Percentiles rank a stretch among this genome's conserved stretches.
These are phyloP conservation scores for Digitaria exilis DNA, from an alignment of 202 grass and related monocot genomes.

Conservation along the genomic window DNA sequence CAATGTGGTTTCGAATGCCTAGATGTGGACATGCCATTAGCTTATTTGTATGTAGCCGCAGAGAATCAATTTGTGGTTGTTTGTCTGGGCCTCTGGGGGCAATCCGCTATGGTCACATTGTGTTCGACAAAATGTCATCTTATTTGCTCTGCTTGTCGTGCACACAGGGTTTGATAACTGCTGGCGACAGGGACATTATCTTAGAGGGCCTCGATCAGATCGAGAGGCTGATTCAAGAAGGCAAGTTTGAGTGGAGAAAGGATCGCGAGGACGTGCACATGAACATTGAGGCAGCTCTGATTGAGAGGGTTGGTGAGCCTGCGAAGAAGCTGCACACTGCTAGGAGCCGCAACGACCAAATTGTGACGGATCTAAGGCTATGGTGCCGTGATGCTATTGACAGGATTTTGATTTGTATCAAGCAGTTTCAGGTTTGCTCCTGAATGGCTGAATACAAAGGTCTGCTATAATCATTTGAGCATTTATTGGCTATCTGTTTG, in stretches of 20 bases:
- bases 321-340: constrained; percentile 96
- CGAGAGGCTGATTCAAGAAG: constrained; percentile 73
- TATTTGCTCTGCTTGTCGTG: not conserved
- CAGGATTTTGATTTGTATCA: constrained; percentile 83
- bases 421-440: constrained; percentile 79
- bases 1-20: no score
- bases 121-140: constrained; percentile 47
- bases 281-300: constrained; percentile 94
- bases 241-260: constrained; percentile 85
- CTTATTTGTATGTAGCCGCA: no score
- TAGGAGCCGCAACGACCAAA: constrained; percentile 92
- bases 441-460: not conserved
- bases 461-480: not conserved
- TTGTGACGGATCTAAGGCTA: constrained; percentile 82
- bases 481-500: constrained; percentile 11
- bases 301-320: constrained; percentile 83
- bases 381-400: constrained; percentile 93
- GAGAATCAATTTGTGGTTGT: no score
- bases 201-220: constrained; percentile 86
- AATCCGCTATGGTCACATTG: not conserved
- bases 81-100: no score
- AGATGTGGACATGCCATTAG: no score
- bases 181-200: constrained; percentile 70
- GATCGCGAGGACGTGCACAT: constrained; percentile 93
- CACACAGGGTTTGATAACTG: constrained; percentile 86